Conservation (phyloP, 768 basidiomycete genomes). For the Naematelia encephala region DNA sequence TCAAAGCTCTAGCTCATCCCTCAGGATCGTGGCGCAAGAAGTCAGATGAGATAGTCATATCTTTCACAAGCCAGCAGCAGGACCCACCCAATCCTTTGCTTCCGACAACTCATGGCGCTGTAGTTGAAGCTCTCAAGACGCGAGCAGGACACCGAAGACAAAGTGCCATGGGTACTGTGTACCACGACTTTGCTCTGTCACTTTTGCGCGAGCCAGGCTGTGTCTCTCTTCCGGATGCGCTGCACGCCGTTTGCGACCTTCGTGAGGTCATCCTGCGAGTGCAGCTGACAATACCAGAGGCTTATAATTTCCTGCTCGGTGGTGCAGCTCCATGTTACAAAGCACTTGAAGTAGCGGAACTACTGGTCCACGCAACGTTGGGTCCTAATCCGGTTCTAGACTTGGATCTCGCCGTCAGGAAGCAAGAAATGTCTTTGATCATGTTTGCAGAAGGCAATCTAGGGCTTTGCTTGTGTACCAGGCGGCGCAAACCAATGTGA, state of each 20-base stretch:
- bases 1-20: not conserved
- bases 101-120: not conserved
- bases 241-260: slow-evolving; percentile 1
- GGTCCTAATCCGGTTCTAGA: not conserved
- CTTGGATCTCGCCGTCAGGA: not conserved
- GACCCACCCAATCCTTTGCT: not conserved
- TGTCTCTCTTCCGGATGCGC: not conserved
- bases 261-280: not conserved
- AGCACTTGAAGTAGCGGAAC: not conserved
- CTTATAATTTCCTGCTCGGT: not conserved
- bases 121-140: not conserved
- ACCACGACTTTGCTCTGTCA: slow-evolving; percentile 1
- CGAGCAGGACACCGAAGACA: too few relatives aligned
- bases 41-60: not conserved
- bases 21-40: slow-evolving; percentile 1
- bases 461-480: not conserved
- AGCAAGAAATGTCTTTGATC: not conserved
- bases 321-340: slow-evolving; percentile 1
- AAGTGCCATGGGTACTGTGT: not conserved
- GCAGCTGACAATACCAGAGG: not conserved
- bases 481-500: not conserved
- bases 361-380: not conserved
- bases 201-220: slow-evolving; percentile 1
- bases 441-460: slow-evolving; percentile 2
- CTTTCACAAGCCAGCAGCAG: not conserved